A percentile compares a stretch with the other conserved stretches of the same genome.
These are phyloP conservation scores for Lachancea sp. DNA, from an alignment of 805 yeast genomes.

Conservation along the genomic window DNA sequence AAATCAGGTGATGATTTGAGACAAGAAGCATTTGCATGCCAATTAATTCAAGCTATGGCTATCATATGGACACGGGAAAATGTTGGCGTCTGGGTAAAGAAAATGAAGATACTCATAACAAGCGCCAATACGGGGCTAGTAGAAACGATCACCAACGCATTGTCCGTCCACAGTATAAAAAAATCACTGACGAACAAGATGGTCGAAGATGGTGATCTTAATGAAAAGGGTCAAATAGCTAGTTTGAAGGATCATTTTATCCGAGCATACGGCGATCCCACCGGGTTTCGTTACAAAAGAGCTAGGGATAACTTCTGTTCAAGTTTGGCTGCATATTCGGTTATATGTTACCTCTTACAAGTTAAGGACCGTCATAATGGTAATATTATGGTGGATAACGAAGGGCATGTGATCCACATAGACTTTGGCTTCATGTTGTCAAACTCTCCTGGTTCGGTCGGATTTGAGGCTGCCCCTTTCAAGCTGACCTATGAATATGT, in stretches of 20 bases:
- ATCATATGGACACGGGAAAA: constrained; percentile 69
- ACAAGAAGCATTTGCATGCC: constrained; percentile 98
- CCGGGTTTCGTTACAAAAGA: constrained; percentile 47
- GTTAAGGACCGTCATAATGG: constrained; percentile 97
- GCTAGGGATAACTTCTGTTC: constrained; percentile 84
- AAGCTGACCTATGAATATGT: constrained; percentile 85
- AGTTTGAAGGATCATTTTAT: constrained; percentile 73
- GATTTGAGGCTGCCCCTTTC: constrained; percentile 97
- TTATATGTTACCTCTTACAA: constrained; percentile 82
- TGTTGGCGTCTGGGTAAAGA: constrained; percentile 82
- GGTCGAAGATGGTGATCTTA: constrained; percentile 52
- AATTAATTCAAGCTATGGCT: constrained; percentile 79
- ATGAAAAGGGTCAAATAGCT: constrained; percentile 61
- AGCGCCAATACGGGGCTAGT: constrained; percentile 88
- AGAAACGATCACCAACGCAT: constrained; percentile 92
- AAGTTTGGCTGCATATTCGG: constrained; percentile 87
- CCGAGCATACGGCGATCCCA: constrained; percentile 63
- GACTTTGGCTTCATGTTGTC: constrained; percentile 92
- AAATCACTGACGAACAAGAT: constrained; percentile 80
- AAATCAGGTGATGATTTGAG: constrained; percentile 94
- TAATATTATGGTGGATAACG: constrained; percentile 91
- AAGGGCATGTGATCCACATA: constrained; percentile 91
- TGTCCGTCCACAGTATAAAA: constrained; percentile 89
- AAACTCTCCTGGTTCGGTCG: constrained; percentile 94
- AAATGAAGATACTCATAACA: constrained; percentile 87